phyloP scores from a whole-genome alignment of 148 eudicot species.

The Vaccinium darrowii region DNA sequence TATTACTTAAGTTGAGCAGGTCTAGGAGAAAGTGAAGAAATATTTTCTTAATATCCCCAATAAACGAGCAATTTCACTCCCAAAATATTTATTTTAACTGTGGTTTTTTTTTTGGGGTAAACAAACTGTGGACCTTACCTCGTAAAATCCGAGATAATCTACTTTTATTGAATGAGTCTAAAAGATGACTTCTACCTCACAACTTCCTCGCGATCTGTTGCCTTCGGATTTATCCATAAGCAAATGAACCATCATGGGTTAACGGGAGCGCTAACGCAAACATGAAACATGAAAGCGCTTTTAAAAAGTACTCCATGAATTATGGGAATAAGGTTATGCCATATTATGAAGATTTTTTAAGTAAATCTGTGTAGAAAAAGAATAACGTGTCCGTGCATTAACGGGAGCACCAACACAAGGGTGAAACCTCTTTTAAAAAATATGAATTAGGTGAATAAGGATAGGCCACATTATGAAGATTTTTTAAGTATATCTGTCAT shows the following conservation, averaged over 20 bases:
- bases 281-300: no score
- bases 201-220: background rate
- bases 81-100: no score
- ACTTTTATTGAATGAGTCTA: background rate
- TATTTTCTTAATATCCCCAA: background rate
- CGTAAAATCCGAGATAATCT: background rate
- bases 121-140: background rate
- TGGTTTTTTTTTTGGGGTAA: no score
- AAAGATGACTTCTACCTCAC: background rate
- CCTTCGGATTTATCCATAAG: background rate
- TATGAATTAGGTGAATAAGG: background rate
- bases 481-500: background rate
- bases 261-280: no score
- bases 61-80: background rate
- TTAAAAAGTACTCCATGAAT: no score
- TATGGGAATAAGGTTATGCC: no score
- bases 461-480: background rate
- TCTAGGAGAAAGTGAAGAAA: background rate
- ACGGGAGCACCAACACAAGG: no score
- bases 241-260: background rate
- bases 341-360: no score
- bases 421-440: no score
- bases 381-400: no score
- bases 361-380: no score
- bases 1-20: background rate